phyloP scores from a whole-genome alignment of 306 rosid genomes.

The Phaseolus lunatus region DNA sequence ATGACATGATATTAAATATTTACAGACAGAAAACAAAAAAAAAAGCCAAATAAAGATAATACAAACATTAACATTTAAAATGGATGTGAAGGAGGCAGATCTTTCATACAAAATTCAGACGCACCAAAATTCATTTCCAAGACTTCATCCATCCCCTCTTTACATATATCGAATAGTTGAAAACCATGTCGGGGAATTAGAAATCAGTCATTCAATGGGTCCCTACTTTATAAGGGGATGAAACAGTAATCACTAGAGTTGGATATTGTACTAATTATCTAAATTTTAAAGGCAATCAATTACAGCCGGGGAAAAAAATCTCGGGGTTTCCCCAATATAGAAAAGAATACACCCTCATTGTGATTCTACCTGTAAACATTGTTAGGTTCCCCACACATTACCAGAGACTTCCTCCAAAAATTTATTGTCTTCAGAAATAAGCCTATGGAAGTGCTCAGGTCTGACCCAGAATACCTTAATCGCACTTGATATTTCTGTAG shows the following conservation, averaged over 20 bases:
- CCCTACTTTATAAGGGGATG: constrained; percentile 59
- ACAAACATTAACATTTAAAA: constrained; percentile 6
- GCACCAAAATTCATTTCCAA: constrained; percentile 63
- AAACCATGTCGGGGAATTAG: constrained; percentile 45
- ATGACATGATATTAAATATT: background rate
- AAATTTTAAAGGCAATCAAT: constrained; percentile 74
- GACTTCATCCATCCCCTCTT: constrained; percentile 55
- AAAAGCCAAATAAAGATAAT: background rate
- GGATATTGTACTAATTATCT: constrained; percentile 61
- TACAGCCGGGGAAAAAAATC: constrained; percentile 80
- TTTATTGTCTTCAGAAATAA: constrained; percentile 46
- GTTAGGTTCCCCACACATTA: constrained; percentile 54
- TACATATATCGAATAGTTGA: constrained; percentile 47
- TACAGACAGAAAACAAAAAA: background rate
- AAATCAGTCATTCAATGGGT: constrained; percentile 53
- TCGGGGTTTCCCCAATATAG: constrained; percentile 75
- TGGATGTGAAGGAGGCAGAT: constrained; percentile 23
- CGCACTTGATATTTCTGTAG: constrained; percentile 98
- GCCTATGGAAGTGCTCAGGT: constrained; percentile 58
- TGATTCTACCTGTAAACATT: constrained; percentile 58
- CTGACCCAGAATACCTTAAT: constrained; percentile 57
- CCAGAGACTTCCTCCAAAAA: constrained; percentile 60
- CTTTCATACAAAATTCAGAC: constrained; percentile 54
- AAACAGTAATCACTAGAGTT: constrained; percentile 55
- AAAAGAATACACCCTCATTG: constrained; percentile 72